Conservation (phyloP, 495 filamentous ascomycete genomes). For the Neurospora intermedia region DNA sequence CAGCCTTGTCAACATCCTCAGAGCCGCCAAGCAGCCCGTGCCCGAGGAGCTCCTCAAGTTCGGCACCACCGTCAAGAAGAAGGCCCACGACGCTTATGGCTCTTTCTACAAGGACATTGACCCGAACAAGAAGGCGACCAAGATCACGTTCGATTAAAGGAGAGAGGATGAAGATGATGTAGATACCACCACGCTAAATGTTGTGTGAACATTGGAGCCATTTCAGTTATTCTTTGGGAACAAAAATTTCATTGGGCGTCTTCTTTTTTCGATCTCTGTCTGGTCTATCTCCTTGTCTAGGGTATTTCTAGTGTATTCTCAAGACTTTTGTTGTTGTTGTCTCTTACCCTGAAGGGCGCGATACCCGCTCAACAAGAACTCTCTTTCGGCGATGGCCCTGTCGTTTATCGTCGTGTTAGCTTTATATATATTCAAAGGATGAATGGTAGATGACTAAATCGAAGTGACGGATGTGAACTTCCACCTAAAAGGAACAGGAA, state of each 20-base stretch:
- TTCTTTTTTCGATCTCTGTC: background rate
- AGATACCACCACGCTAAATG: background rate
- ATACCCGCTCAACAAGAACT: conserved; percentile 43
- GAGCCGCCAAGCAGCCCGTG: conserved; percentile 75
- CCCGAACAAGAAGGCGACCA: conserved; percentile 70
- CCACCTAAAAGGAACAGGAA: no score
- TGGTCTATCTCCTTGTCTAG: background rate
- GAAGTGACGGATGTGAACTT: background rate
- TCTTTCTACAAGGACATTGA: conserved; percentile 82
- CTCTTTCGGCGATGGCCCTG: conserved; percentile 50
- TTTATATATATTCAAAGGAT: background rate
- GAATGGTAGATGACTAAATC: background rate
- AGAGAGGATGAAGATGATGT: background rate
- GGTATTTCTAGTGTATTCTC: background rate
- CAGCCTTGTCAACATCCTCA: conserved; percentile 79
- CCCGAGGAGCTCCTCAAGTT: conserved; percentile 86
- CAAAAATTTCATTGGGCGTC: background rate
- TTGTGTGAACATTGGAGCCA: background rate
- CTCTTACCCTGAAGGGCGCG: conserved; percentile 24
- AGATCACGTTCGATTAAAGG: conserved; percentile 78
- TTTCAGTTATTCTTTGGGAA: conserved; percentile 12
- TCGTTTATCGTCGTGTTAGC: conserved; percentile 7
- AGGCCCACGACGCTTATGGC: conserved; percentile 85
- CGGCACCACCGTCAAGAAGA: conserved; percentile 97
- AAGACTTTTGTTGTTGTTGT: background rate